Percentiles rank a stretch among this genome's conserved stretches.
These are phyloP conservation scores for Mentha longifolia DNA, from an alignment of 257 asterid genomes.

Conservation along the genomic window DNA sequence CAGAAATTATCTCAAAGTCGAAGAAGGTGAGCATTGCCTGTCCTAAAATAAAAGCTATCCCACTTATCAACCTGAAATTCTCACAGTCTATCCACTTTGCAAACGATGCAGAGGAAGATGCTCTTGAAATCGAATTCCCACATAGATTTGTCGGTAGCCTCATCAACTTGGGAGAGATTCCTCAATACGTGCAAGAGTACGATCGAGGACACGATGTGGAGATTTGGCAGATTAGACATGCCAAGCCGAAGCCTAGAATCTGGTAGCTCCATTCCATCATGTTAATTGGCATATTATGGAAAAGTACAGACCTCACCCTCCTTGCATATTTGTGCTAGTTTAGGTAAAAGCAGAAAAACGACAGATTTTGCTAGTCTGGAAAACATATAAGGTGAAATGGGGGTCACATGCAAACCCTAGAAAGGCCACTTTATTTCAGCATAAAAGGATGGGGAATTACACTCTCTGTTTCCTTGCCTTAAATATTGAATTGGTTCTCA, in stretches of 20 bases:
- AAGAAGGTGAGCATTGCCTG: constrained; percentile 45
- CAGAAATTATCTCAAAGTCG: constrained; percentile 52
- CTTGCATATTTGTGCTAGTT: not conserved
- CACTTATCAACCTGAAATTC: not conserved
- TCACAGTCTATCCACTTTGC: constrained; percentile 9
- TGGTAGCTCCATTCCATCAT: constrained; percentile 4
- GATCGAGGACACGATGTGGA: constrained; percentile 81
- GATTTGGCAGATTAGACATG: constrained; percentile 75
- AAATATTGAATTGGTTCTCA: not conserved
- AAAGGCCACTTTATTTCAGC: constrained; percentile 38
- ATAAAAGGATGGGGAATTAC: not conserved
- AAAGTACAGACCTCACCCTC: not conserved
- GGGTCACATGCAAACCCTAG: constrained; percentile 34
- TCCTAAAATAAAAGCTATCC: not conserved
- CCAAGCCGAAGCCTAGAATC: constrained; percentile 18
- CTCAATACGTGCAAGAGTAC: constrained; percentile 68
- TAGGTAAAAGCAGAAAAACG: constrained; percentile 11
- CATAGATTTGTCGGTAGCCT: constrained; percentile 55
- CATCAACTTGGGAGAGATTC: constrained; percentile 61
- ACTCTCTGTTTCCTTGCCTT: not conserved
- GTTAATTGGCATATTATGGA: constrained; percentile 15
- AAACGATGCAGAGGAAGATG: constrained; percentile 46
- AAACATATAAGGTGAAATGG: not conserved
- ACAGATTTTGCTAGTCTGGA: constrained; percentile 27
- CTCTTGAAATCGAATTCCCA: constrained; percentile 28